A percentile compares a stretch with the other conserved stretches of the same genome.
phyloP scores from a whole-genome alignment of 306 rosid genomes.

The Argentina anserina region DNA sequence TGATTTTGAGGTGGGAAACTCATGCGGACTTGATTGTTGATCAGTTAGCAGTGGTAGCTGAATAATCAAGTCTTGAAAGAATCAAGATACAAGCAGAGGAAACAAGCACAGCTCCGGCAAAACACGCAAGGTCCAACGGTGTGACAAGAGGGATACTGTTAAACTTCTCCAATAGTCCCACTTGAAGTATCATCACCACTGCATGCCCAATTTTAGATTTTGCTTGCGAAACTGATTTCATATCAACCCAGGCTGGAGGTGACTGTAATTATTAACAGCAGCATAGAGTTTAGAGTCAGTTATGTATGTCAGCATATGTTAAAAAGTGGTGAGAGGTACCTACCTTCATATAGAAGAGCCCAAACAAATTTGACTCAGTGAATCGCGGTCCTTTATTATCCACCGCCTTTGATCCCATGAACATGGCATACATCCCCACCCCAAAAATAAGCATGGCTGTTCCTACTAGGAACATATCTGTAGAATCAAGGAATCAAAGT shows the following conservation, averaged over 20 bases:
- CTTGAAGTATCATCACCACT: slow-evolving; percentile 53
- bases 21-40: background rate
- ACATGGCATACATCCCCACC: slow-evolving; percentile 44
- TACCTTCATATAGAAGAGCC: slow-evolving; percentile 49
- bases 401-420: slow-evolving; percentile 30
- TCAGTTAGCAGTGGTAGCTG: slow-evolving; percentile 1
- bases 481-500: background rate
- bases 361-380: slow-evolving; percentile 39
- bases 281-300: too few species aligned
- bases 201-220: slow-evolving; percentile 56
- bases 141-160: slow-evolving; percentile 38
- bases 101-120: slow-evolving; percentile 43
- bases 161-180: slow-evolving; percentile 53
- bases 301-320: background rate
- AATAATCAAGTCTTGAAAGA: slow-evolving; percentile 36
- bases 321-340: slow-evolving; percentile 27
- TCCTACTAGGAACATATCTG: slow-evolving; percentile 59
- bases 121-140: slow-evolving; percentile 43
- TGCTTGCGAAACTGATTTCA: slow-evolving; percentile 40
- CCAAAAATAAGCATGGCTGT: slow-evolving; percentile 47
- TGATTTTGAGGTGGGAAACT: background rate
- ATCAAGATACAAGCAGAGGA: slow-evolving; percentile 48
- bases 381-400: slow-evolving; percentile 20
- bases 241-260: slow-evolving; percentile 42
- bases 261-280: slow-evolving; percentile 19